Base-by-base conservation (phyloP, 768 basidiomycete species). In the Agaricus sinodeliciosus region DNA sequence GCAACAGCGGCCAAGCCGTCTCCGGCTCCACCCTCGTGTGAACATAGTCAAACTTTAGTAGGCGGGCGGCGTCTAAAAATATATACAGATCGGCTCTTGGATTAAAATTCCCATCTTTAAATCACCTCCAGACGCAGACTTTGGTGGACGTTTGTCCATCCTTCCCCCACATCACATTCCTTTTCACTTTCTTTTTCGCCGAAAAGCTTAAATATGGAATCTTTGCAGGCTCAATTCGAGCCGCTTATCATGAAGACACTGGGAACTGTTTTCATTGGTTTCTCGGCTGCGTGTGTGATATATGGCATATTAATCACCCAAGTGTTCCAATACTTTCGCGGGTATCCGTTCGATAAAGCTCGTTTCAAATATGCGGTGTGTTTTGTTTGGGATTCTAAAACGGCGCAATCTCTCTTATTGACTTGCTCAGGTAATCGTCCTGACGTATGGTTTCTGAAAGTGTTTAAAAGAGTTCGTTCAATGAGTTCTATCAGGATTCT, bases 181-280 rank as follows among this genome's bases (percentile, higher is more conserved):
- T 39, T 16, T 39, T 39, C 16, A 13, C 13, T 39, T 39, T 39
- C 37, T 39, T 39, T n/a, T 34, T 34, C 22, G 13, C 49, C 3
- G 37, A 22, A 22, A 22, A 34, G 5, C 27, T 34, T 15, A 3
- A 43, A 35, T 27, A 54, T 54, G 52, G 39, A 7, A 18, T 9
- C 45, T 5, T 16, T 36, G n/a, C 45, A 15, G 16, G 15, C 18
- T 9, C 7, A 2, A 9, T 0, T 50, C 19, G 26, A 50, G 41
- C n/a, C 44, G 8, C 7, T 34, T 6, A 62, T 77, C 48, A 64
- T 73, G 51, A 73, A 69, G 58, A 84, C 84, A 0, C 72, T 85
- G 13, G 84, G 84, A 34, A 82, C 83, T 15, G 65, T 78, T 41
- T 75, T 84, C 56, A 60, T 83, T 43, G 84, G 84, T 28, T 82